Conservation (phyloP, 106 monocot genomes). For the Posidonia australis region DNA sequence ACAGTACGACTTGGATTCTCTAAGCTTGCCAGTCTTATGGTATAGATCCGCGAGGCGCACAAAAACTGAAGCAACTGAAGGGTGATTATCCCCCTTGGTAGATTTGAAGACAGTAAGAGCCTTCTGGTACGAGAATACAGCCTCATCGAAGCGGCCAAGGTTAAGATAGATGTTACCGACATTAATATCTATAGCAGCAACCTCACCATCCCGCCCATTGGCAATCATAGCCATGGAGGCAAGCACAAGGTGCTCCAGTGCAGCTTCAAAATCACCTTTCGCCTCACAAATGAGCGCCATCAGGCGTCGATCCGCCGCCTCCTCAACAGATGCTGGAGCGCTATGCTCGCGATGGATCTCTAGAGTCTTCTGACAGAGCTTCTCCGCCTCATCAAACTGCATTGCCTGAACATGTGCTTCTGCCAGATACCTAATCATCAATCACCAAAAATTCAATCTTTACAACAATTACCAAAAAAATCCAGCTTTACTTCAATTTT, state of each 20-base stretch:
- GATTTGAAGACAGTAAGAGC: conserved; percentile 46
- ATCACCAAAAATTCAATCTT: not conserved
- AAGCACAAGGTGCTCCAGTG: conserved; percentile 38
- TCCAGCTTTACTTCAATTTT: not conserved
- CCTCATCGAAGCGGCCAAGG: conserved; percentile 40
- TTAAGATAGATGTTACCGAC: conserved; percentile 33
- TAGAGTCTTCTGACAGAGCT: conserved; percentile 28
- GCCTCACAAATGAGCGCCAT: conserved; percentile 40
- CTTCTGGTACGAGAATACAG: conserved; percentile 43
- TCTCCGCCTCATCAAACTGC: conserved; percentile 42
- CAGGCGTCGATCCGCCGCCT: conserved; percentile 31
- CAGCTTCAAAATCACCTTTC: conserved; percentile 31
- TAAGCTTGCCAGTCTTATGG: conserved; percentile 30
- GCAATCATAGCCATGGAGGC: conserved; percentile 40
- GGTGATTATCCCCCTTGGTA: conserved; percentile 31
- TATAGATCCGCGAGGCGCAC: conserved; percentile 39
- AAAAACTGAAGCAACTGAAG: conserved; percentile 25
- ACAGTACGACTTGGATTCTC: conserved; percentile 40
- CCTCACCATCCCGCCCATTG: conserved; percentile 26
- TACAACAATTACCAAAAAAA: not conserved
- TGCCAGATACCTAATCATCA: conserved; percentile 26
- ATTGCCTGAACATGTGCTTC: conserved; percentile 39
- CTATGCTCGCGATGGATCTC: conserved; percentile 37
- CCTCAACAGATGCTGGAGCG: conserved; percentile 22
- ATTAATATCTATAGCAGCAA: conserved; percentile 28